Evolutionary conservation across 371 early-diverging fungal species (phyloP).

Genomic region (Apophysomyces elegans): DNA sequence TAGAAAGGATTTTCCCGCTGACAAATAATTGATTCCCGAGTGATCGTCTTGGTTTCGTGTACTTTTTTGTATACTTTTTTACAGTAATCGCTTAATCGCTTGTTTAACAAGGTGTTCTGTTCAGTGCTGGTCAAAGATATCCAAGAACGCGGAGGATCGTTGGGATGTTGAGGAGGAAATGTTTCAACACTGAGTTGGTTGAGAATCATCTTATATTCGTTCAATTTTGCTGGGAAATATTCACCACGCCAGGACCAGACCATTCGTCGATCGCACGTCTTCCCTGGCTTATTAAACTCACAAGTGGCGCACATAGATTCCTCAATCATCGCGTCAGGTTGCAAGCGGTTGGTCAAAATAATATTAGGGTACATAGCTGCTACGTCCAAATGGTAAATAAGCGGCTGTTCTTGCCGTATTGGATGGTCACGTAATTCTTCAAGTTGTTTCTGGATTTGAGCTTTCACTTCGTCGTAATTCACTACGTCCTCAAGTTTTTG

Average conservation of each 20-base stretch:
- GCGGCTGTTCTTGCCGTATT: conserved; percentile 78
- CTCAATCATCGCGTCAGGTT: conserved; percentile 97
- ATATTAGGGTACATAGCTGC: conserved; percentile 99
- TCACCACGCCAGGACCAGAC: conserved; percentile 99
- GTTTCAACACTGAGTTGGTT: conserved; percentile 84
- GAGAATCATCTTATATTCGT: conserved; percentile 93
- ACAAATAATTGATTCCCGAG: conserved; percentile 92
- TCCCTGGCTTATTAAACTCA: conserved; percentile 90
- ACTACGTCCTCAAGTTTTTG: conserved; percentile 66
- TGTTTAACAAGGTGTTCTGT: conserved; percentile 75
- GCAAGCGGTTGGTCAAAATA: conserved; percentile 98
- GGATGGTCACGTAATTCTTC: conserved; percentile 76
- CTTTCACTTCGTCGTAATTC: conserved; percentile 79
- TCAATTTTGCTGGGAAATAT: conserved; percentile 88
- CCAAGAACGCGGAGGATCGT: conserved; percentile 65
- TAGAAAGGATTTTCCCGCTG: conserved; percentile 99
- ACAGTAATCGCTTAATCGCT: conserved; percentile 89
- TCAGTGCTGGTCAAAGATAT: conserved; percentile 69
- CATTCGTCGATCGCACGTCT: conserved; percentile 95
- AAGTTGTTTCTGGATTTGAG: conserved; percentile 49
- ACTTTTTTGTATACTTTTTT: conserved; percentile 90
- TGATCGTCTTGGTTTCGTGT: conserved; percentile 79
- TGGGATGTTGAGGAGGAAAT: conserved; percentile 67
- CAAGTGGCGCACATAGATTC: conserved; percentile 95
- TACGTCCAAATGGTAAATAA: conserved; percentile 99